Base-by-base conservation (phyloP, 495 filamentous ascomycete genomes). In the Xylaria acuta region DNA sequence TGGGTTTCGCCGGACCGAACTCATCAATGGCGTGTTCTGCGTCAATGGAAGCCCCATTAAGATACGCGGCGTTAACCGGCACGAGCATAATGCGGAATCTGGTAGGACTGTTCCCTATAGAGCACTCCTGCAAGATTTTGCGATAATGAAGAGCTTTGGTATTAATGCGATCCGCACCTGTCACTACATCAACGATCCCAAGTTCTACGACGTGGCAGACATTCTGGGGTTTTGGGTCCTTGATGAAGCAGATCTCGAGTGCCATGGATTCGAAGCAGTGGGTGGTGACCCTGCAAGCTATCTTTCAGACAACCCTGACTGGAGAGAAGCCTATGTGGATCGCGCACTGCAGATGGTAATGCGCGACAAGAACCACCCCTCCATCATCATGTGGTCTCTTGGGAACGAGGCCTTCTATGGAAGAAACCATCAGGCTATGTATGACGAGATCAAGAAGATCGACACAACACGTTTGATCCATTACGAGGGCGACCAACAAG, bases 331-430 rank as follows among this genome's bases (percentile, higher is more conserved):
- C 0, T 93, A 93, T 75, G 74, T 93, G n/a, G 92, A 94, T 78
- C 88, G 92, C 2, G 88, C 87, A 22, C 79, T 82, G 36, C 90
- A 92, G 75, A 83, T 92, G 80, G 86, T 93, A 0, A 83, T 87
- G 73, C 84, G 92, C 9, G 90, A 93, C 76, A 91, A 90, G 76
- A 91, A 92, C 74, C 87, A 91, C 64, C 79, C 91, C 4, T 88
- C 82, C 69, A 82, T 94, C 18, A 87, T 93, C 38, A 88, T 94
- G 72, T 94, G 92, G 92, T 89, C 86, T 43, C 83, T 94, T 2
- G 92, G 92, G 0, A 94, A 93, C 67, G 91, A 93, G 70, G 84
- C 91, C 0, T 92, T 90, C 73, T 92, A 91, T 70, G 92, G 92
- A 5, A 82, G 85, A 22, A 93, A 93, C 72, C 88, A 91, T 70